A percentile compares a stretch with the other conserved stretches of the same genome.
These are phyloP conservation scores for Puccinia triticina DNA, from an alignment of 1,284 basidiomycete species.

Conservation along the genomic window DNA sequence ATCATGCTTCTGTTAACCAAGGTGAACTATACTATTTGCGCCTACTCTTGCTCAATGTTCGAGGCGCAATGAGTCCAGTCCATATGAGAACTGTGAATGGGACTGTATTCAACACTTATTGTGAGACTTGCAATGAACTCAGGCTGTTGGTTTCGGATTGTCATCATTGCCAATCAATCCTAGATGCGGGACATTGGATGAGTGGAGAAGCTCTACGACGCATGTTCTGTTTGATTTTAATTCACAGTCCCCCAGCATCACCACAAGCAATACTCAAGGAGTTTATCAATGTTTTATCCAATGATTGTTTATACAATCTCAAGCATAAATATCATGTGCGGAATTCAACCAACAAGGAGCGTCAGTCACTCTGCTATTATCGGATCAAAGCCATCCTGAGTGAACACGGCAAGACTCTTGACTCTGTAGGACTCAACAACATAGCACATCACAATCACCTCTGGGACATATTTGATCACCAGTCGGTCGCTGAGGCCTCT, in stretches of 20 bases:
- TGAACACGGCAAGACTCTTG: too few relatives aligned
- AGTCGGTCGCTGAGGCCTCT: too few relatives aligned
- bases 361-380: too few relatives aligned
- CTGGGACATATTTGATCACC: too few relatives aligned
- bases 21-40: conserved; percentile 63
- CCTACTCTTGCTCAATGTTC: conserved; percentile 61
- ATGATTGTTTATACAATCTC: too few relatives aligned
- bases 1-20: conserved; percentile 59
- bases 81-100: conserved; percentile 59
- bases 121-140: conserved; percentile 62
- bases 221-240: conserved; percentile 63
- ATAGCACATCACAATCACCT: too few relatives aligned
- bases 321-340: too few relatives aligned
- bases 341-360: too few relatives aligned
- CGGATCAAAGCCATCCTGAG: too few relatives aligned
- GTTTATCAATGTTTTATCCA: neutral
- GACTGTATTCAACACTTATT: conserved; percentile 57
- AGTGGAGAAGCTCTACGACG: conserved; percentile 61
- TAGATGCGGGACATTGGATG: conserved; percentile 63
- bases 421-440: too few relatives aligned
- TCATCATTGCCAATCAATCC: conserved; percentile 63
- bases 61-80: conserved; percentile 61
- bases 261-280: neutral
- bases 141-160: conserved; percentile 61
- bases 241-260: conserved; percentile 53